Percentiles rank a stretch among this genome's conserved stretches.
Conservation (phyloP, 2,329 filamentous ascomycete genomes). For the Aureobasidium sp. region DNA sequence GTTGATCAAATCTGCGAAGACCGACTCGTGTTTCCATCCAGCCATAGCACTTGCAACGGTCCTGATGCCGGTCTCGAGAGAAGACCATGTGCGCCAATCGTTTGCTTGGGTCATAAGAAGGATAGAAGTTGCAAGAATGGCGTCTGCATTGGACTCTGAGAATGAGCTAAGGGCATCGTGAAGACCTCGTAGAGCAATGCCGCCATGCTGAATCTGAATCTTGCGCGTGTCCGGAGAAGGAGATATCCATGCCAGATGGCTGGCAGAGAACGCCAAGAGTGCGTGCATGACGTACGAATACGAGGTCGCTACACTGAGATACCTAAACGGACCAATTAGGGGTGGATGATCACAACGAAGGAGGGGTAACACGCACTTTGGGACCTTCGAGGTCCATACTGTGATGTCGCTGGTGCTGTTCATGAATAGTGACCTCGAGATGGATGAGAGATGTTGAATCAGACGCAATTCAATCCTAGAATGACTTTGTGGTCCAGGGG, state of each 20-base stretch:
- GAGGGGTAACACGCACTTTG: conserved; percentile 56
- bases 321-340: conserved; percentile 39
- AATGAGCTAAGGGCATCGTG: conserved; percentile 82
- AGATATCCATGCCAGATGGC: conserved; percentile 83
- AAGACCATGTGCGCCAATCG: conserved; percentile 91
- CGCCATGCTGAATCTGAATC: conserved; percentile 82
- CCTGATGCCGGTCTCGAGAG: conserved; percentile 82
- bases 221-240: conserved; percentile 77
- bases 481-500: conserved; percentile 62
- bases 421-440: conserved; percentile 66
- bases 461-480: conserved; percentile 72
- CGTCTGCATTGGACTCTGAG: conserved; percentile 78
- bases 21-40: conserved; percentile 79
- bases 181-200: conserved; percentile 74
- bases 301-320: conserved; percentile 71
- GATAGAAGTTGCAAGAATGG: conserved; percentile 81
- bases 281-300: conserved; percentile 91
- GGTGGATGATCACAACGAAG: not conserved
- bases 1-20: conserved; percentile 70
- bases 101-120: conserved; percentile 92
- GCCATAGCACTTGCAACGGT: conserved; percentile 90
- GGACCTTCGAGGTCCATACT: conserved; percentile 86
- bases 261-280: conserved; percentile 85
- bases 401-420: conserved; percentile 69
- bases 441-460: conserved; percentile 85